Percentiles rank a stretch among this genome's conserved stretches.
Conservation (phyloP, 1,139 yeast genomes). For the Saccharomyces hybrid region DNA sequence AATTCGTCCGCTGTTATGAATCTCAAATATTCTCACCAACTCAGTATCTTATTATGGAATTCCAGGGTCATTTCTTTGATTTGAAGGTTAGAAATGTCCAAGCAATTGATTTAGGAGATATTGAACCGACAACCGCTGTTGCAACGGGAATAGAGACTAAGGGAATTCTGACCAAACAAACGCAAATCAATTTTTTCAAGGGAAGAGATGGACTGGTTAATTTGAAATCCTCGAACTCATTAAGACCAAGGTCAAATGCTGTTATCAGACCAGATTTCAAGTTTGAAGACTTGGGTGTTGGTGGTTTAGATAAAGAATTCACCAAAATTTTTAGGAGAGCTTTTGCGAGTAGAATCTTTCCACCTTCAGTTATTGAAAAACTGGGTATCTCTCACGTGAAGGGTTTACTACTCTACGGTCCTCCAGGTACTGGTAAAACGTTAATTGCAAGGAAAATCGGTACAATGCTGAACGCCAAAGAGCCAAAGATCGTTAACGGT, state of each 20-base stretch:
- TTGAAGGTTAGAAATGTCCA: slow-evolving; percentile 62
- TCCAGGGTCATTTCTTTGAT: slow-evolving; percentile 64
- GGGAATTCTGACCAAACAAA: slow-evolving; percentile 78
- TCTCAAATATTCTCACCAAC: slow-evolving; percentile 86
- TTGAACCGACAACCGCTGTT: slow-evolving; percentile 36
- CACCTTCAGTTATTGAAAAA: slow-evolving; percentile 87
- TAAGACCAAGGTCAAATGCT: slow-evolving; percentile 69
- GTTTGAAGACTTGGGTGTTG: slow-evolving; percentile 95
- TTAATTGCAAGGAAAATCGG: slow-evolving; percentile 95
- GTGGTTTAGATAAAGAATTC: slow-evolving; percentile 92
- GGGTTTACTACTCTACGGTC: slow-evolving; percentile 86
- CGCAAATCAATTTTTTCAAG: slow-evolving; percentile 70
- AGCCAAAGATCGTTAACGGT: slow-evolving; percentile 98
- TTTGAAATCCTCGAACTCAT: slow-evolving; percentile 48
- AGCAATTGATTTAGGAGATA: slow-evolving; percentile 65
- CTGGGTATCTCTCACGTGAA: slow-evolving; percentile 91
- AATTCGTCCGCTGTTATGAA: slow-evolving; percentile 55
- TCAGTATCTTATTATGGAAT: slow-evolving; percentile 77
- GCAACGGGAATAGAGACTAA: slow-evolving; percentile 47
- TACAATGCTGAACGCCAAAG: slow-evolving; percentile 91
- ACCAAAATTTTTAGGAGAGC: slow-evolving; percentile 95
- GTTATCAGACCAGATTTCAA: slow-evolving; percentile 93
- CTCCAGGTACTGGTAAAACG: slow-evolving; percentile 99
- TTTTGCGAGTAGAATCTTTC: slow-evolving; percentile 89
- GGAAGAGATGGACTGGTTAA: slow-evolving; percentile 66